A percentile compares a stretch with the other conserved stretches of the same genome.
phyloP scores from a whole-genome alignment of 345 rosid species.

The Moricandia arvensis region DNA sequence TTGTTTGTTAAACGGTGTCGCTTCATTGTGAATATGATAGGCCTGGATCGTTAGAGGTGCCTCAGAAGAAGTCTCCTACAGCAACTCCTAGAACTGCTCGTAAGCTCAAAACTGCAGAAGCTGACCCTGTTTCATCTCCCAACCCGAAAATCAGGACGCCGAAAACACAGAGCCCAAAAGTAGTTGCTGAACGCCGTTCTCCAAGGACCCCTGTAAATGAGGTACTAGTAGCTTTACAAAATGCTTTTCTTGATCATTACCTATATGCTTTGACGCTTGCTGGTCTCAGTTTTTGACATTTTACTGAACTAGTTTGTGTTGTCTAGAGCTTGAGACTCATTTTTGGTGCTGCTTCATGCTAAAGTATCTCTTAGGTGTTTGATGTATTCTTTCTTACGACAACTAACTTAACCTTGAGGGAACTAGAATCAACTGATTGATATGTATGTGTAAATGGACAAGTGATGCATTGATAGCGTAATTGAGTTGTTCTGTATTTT shows the following conservation, averaged over 20 bases:
- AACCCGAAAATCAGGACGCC: slow-evolving; percentile 51
- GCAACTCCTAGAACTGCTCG: slow-evolving; percentile 63
- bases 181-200: slow-evolving; percentile 63
- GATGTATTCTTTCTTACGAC: not conserved
- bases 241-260: not conserved
- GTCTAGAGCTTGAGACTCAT: not conserved
- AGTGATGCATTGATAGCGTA: not conserved
- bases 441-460: slow-evolving; percentile 3
- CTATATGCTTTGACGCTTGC: not conserved
- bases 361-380: not conserved
- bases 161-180: slow-evolving; percentile 71
- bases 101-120: slow-evolving; percentile 59
- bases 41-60: slow-evolving; percentile 55
- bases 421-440: too few species aligned
- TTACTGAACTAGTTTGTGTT: not conserved
- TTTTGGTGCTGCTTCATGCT: not conserved
- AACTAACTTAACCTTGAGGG: slow-evolving; percentile 1
- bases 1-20: not conserved
- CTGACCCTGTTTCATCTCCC: slow-evolving; percentile 53
- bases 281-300: not conserved
- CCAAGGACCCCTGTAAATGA: slow-evolving; percentile 63
- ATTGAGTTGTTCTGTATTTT: slow-evolving; percentile 4
- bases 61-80: slow-evolving; percentile 68
- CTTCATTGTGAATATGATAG: slow-evolving; percentile 38
- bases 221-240: slow-evolving; percentile 48